Conservation (phyloP, 1,139 yeast species). For the Magnusiomyces ingens region DNA sequence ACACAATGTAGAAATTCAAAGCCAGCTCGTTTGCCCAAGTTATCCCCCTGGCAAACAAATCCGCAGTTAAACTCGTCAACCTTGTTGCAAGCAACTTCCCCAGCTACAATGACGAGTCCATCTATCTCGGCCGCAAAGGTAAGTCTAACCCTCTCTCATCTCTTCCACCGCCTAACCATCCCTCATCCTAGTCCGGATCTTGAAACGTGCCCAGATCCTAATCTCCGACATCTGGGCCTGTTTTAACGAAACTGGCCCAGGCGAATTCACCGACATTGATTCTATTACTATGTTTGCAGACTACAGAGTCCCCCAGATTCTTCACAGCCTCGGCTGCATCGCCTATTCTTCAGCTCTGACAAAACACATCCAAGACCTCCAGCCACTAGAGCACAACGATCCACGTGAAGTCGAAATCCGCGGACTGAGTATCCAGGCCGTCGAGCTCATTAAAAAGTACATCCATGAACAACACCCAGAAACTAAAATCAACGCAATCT, state of each 20-base stretch:
- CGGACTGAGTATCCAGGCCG: constrained; percentile 39
- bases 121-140: constrained; percentile 25
- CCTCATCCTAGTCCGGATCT: constrained; percentile 25
- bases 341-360: constrained; percentile 30
- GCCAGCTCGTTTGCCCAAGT: constrained; percentile 24
- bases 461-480: constrained; percentile 24
- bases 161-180: neutral
- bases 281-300: constrained; percentile 42
- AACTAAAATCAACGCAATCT: constrained; percentile 32
- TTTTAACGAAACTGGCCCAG: constrained; percentile 33
- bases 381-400: constrained; percentile 28
- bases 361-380: constrained; percentile 19
- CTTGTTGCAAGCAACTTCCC: constrained; percentile 26
- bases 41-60: constrained; percentile 24
- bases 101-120: constrained; percentile 33
- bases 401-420: constrained; percentile 37
- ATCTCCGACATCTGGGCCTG: constrained; percentile 42
- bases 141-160: neutral
- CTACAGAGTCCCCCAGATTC: constrained; percentile 41
- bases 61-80: constrained; percentile 32
- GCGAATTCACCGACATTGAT: constrained; percentile 36
- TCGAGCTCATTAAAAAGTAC: constrained; percentile 31
- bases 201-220: constrained; percentile 39
- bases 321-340: constrained; percentile 34
- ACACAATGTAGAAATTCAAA: constrained; percentile 13